These are phyloP conservation scores for Trichoderma cornu-damae DNA, from an alignment of 2,329 filamentous ascomycete genomes.

Conservation along the genomic window DNA sequence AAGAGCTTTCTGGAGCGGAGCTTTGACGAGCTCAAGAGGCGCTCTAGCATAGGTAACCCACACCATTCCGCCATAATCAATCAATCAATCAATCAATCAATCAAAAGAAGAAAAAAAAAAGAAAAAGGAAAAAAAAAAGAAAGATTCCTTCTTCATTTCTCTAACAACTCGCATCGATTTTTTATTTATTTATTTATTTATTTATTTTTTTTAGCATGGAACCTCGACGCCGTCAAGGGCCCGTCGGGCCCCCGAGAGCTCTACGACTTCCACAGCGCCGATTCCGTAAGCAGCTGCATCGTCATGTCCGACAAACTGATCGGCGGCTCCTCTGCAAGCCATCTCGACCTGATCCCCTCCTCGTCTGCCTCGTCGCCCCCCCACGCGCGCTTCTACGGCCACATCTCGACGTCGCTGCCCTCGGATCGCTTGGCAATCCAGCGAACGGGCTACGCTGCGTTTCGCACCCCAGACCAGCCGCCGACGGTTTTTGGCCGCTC, in stretches of 20 bases:
- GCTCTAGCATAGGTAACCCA: conserved; percentile 48
- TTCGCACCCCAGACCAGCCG: conserved; percentile 72
- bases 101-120: no score
- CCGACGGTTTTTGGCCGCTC: conserved; percentile 79
- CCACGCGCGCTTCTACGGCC: conserved; percentile 79
- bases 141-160: no score
- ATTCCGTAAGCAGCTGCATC: conserved; percentile 54
- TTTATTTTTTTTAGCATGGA: conserved; percentile 63
- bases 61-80: accelerated
- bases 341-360: conserved; percentile 58
- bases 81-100: no score
- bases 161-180: neutral
- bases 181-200: no score
- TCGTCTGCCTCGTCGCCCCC: conserved; percentile 21
- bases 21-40: conserved; percentile 54
- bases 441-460: conserved; percentile 82
- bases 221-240: conserved; percentile 62
- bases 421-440: conserved; percentile 66
- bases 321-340: conserved; percentile 74
- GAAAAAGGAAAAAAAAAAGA: no score
- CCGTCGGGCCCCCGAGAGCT: conserved; percentile 60
- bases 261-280: conserved; percentile 54
- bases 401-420: conserved; percentile 81
- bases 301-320: conserved; percentile 83
- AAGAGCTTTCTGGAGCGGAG: conserved; percentile 56